Evolutionary conservation across 495 filamentous ascomycete genomes (phyloP).

Genomic region (Hypoxylon fuscum): DNA sequence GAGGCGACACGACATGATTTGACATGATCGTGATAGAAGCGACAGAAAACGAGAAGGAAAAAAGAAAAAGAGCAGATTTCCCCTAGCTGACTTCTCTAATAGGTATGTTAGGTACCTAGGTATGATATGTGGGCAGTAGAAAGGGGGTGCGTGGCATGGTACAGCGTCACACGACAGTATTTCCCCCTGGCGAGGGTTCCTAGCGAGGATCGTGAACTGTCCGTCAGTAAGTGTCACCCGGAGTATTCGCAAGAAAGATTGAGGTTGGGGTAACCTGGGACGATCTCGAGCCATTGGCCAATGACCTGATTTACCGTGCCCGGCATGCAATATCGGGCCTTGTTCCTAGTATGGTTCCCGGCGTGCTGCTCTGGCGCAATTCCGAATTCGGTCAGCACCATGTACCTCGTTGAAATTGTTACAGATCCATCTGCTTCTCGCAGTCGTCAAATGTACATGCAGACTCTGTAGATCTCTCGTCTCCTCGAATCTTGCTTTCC

Average conservation of each 20-base stretch:
- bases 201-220: conserved; percentile 35
- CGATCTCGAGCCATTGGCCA: conserved; percentile 42
- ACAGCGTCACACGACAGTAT: conserved; percentile 37
- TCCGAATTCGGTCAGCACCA: conserved; percentile 39
- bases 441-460: conserved; percentile 31
- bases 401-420: conserved; percentile 33
- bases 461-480: conserved; percentile 37
- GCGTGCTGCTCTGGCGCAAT: conserved; percentile 30
- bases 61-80: conserved; percentile 11
- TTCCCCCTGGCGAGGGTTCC: conserved; percentile 26
- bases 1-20: conserved; percentile 13
- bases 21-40: conserved; percentile 4
- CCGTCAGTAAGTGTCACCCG: conserved; percentile 22
- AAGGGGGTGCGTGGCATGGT: conserved; percentile 15
- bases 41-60: conserved; percentile 25
- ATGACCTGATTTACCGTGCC: conserved; percentile 41
- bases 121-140: neutral
- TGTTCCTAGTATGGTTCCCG: conserved; percentile 41
- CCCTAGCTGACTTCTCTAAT: conserved; percentile 17
- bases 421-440: conserved; percentile 32
- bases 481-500: conserved; percentile 39
- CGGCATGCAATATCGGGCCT: conserved; percentile 43
- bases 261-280: conserved; percentile 41
- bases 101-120: no score
- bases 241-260: conserved; percentile 29